Base-by-base conservation (phyloP, 202 grass and related monocot genomes). In the Panicum hallii region DNA sequence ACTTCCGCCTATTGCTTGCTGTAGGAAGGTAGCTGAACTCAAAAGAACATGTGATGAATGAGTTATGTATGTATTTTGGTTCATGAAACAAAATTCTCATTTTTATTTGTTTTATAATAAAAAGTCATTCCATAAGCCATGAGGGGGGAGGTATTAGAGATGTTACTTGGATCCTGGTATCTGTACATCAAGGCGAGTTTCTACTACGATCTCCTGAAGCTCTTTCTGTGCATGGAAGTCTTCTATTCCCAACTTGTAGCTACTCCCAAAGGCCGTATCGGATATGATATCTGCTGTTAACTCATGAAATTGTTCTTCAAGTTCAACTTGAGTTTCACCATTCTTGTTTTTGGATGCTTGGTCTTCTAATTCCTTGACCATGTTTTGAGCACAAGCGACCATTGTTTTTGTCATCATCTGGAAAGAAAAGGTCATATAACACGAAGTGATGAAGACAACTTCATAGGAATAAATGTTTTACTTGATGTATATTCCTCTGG, bases 251-350 rank as follows among this genome's bases (percentile, higher is more conserved):
- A 80, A 70, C 2, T 54, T 63, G 17, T 76, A 81, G n/a, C 55
- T 88, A n/a, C 79, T 90, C 57, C 88, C 85, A 30, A 90, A 90
- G 77, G 73, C 73, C 2, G 78, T 85, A 20, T 61, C 68, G 20
- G 85, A 83, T 72, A 93, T 93, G 11, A 86, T 68, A 76, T 93
- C 88, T 56, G 78, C 85, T 45, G 88, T 83, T 34, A 90, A 19
- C 49, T 83, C 81, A 38, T 74, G 75, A 43, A 90, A 85, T 2
- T 58, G 7, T 73, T 75, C 83, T 82, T 64, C 38, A 1, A 90
- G 7, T 15, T 93, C 88, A 9, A 93, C 70, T 71, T 73, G 28
- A 0, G 30, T 67, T 84, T 88, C 77, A 63, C 74, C 52, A 9
- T 53, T 72, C 45, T 79, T 72, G 17, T 58, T 73, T 53, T 14